A percentile compares a stretch with the other conserved stretches of the same genome.
Evolutionary conservation across 441 rosid species (phyloP).

Genomic region (Syzygium malaccense): DNA sequence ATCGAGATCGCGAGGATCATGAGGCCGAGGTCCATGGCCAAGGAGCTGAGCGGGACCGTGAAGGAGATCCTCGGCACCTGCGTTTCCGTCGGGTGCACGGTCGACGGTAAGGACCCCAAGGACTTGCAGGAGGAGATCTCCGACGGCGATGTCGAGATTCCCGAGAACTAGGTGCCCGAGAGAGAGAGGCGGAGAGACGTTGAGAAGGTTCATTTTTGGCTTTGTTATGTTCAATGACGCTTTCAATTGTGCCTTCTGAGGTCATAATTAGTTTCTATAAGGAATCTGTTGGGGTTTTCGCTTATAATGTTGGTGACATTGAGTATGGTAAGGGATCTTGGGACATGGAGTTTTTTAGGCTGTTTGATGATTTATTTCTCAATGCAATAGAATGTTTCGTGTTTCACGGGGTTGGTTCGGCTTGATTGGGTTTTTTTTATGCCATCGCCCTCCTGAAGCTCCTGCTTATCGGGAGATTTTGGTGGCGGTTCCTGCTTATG

Average conservation of each 20-base stretch:
- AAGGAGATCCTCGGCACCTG: conserved; percentile 65
- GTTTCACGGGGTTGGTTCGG: neutral
- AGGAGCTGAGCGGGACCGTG: conserved; percentile 44
- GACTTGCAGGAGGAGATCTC: conserved; percentile 48
- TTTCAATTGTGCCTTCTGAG: neutral
- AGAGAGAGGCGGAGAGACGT: neutral
- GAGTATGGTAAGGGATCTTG: neutral
- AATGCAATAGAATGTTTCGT: neutral
- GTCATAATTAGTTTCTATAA: neutral
- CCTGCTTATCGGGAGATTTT: too few species aligned
- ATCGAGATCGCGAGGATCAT: conserved; percentile 48
- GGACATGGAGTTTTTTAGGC: neutral
- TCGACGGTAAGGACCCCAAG: conserved; percentile 56
- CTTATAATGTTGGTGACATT: neutral
- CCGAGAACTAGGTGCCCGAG: neutral
- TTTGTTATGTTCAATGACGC: neutral
- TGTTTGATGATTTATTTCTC: neutral
- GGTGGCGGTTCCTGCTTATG: neutral
- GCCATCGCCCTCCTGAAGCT: too few species aligned
- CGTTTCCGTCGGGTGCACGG: conserved; percentile 64
- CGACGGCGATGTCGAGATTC: conserved; percentile 39
- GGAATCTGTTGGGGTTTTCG: neutral
- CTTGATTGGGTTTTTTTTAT: too few species aligned
- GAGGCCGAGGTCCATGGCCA: conserved; percentile 49
- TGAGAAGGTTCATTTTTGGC: neutral